These are phyloP conservation scores for Xanthoparmelia taractica DNA, from an alignment of 495 filamentous ascomycete genomes.

Conservation along the genomic window DNA sequence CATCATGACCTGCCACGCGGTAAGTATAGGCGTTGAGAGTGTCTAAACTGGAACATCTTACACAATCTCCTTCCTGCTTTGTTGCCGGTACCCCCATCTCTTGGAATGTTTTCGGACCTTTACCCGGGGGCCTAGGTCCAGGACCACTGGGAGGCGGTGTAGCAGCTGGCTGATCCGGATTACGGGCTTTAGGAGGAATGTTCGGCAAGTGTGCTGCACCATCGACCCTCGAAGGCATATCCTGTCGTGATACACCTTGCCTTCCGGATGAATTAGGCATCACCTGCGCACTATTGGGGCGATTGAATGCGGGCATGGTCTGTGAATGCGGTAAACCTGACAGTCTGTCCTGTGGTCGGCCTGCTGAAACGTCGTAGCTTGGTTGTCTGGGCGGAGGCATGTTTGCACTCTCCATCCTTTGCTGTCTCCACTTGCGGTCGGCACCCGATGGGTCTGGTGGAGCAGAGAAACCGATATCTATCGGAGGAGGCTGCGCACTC, in stretches of 20 bases:
- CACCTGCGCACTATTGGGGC: slow-evolving; percentile 14
- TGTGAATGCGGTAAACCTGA: slow-evolving; percentile 23
- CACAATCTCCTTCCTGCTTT: slow-evolving; percentile 80
- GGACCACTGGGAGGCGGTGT: slow-evolving; percentile 28
- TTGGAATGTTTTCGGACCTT: slow-evolving; percentile 93
- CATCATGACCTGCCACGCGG: slow-evolving; percentile 48
- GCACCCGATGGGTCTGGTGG: slow-evolving; percentile 39
- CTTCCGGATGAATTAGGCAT: slow-evolving; percentile 10
- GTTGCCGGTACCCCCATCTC: slow-evolving; percentile 88
- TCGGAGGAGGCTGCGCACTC: slow-evolving; percentile 32
- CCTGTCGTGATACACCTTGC: slow-evolving; percentile 14
- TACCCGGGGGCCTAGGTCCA: slow-evolving; percentile 47
- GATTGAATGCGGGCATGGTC: slow-evolving; percentile 15
- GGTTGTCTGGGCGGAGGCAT: slow-evolving; percentile 13
- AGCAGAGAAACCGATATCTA: slow-evolving; percentile 50
- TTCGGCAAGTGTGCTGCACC: slow-evolving; percentile 3
- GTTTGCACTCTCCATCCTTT: slow-evolving; percentile 23
- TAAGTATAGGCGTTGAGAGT: slow-evolving; percentile 26
- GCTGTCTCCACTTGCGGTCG: slow-evolving; percentile 29
- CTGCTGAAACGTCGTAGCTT: slow-evolving; percentile 18
- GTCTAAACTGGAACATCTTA: slow-evolving; percentile 45
- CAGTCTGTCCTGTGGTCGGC: slow-evolving; percentile 14
- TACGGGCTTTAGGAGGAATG: slow-evolving; percentile 20
- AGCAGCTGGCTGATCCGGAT: slow-evolving; percentile 24
- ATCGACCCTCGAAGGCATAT: slow-evolving; percentile 14